Percentiles rank a stretch among this genome's conserved stretches.
Evolutionary conservation across 2,329 filamentous ascomycete species (phyloP).

Genomic region (Myotisia sp.): DNA sequence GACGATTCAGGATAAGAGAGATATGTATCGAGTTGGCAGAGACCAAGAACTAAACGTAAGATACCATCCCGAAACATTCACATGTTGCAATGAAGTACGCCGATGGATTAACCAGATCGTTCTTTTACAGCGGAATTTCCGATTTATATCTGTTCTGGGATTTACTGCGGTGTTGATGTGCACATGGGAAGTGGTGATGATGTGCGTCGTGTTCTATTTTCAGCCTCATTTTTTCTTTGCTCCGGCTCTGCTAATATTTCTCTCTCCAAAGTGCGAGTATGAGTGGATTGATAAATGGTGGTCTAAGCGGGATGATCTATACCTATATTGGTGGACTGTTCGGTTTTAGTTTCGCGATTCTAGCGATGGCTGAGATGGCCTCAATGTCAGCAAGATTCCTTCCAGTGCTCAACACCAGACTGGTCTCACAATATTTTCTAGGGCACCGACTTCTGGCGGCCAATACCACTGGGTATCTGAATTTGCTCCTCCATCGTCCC

Average conservation of each 20-base stretch:
- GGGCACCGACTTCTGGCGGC: conserved; percentile 26
- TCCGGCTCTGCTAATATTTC: neutral
- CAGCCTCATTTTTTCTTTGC: neutral
- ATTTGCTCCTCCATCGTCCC: conserved; percentile 21
- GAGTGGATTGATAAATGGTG: conserved; percentile 8
- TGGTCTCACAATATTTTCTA: conserved; percentile 9
- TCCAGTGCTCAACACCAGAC: neutral
- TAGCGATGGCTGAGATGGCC: conserved; percentile 10
- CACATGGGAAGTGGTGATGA: conserved; percentile 11
- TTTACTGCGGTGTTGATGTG: conserved; percentile 21
- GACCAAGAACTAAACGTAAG: conserved; percentile 21
- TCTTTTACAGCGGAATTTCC: conserved; percentile 20
- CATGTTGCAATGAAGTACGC: too few species aligned
- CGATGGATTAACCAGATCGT: neutral
- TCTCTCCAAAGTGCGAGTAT: conserved; percentile 6
- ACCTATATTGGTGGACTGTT: conserved; percentile 9
- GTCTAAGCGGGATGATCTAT: conserved; percentile 9
- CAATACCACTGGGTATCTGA: conserved; percentile 26
- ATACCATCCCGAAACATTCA: too few species aligned
- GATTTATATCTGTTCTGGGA: conserved; percentile 22
- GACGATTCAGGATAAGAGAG: conserved; percentile 19
- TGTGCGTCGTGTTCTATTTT: conserved; percentile 8
- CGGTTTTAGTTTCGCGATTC: conserved; percentile 6
- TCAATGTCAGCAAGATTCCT: conserved; percentile 10
- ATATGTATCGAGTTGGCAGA: conserved; percentile 23